Percentiles rank a stretch among this genome's conserved stretches.
Evolutionary conservation across 2,329 filamentous ascomycete species (phyloP).

Genomic region (Piedraia hortae): DNA sequence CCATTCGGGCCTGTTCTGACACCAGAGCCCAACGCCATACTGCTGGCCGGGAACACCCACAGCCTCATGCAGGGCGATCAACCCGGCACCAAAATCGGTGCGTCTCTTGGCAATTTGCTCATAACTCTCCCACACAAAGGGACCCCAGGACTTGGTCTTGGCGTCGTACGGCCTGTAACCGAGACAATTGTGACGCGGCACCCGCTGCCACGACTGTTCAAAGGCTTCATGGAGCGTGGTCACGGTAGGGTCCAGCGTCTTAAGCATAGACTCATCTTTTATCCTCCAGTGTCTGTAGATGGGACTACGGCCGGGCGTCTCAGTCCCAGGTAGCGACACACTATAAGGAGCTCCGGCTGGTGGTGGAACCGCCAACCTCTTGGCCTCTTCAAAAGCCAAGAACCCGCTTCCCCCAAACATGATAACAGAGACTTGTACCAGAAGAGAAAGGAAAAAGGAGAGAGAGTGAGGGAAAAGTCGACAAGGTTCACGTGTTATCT

Average conservation of each 20-base stretch:
- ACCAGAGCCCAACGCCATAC: slow-evolving; percentile 60
- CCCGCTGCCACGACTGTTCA: slow-evolving; percentile 22
- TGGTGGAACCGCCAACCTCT: slow-evolving; percentile 31
- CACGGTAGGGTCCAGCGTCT: slow-evolving; percentile 37
- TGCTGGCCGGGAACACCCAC: slow-evolving; percentile 37
- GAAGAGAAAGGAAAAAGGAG: too few relatives aligned
- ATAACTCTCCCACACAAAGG: slow-evolving; percentile 67
- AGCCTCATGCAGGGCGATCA: slow-evolving; percentile 55
- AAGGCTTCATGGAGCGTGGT: slow-evolving; percentile 12
- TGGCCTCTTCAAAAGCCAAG: slow-evolving; percentile 8
- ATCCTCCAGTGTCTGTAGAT: slow-evolving; percentile 68
- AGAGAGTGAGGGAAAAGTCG: too few relatives aligned
- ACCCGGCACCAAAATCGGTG: slow-evolving; percentile 59
- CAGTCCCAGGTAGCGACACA: slow-evolving; percentile 46
- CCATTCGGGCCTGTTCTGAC: slow-evolving; percentile 71
- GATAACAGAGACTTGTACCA: too few relatives aligned
- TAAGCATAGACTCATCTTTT: slow-evolving; percentile 36
- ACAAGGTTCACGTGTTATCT: too few relatives aligned
- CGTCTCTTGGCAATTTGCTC: slow-evolving; percentile 49
- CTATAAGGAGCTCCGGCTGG: slow-evolving; percentile 54
- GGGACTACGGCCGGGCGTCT: slow-evolving; percentile 40
- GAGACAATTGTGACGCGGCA: slow-evolving; percentile 43
- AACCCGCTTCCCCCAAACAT: slow-evolving; percentile 1
- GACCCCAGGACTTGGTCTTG: slow-evolving; percentile 41
- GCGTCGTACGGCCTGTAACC: slow-evolving; percentile 60